phyloP scores from a whole-genome alignment of 2,329 filamentous ascomycete genomes.

The Colletotrichum musicola region DNA sequence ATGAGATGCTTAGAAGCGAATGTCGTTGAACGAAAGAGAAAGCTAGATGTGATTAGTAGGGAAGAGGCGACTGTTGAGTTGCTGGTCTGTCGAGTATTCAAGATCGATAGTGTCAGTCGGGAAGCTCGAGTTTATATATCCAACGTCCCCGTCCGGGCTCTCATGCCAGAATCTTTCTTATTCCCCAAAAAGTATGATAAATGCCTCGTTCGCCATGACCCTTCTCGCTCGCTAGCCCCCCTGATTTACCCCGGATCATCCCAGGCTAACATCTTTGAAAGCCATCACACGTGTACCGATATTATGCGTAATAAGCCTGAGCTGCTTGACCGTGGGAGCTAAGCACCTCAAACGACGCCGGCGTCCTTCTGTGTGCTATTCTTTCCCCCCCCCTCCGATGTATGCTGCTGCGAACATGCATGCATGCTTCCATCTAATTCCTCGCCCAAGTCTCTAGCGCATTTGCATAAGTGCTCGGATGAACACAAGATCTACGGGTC shows the following conservation, averaged over 20 bases:
- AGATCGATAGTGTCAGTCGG: slow-evolving; percentile 13
- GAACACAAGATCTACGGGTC: slow-evolving; percentile 22
- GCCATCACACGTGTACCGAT: slow-evolving; percentile 11
- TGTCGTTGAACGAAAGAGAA: slow-evolving; percentile 12
- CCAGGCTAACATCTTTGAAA: not conserved
- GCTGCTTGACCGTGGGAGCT: not conserved
- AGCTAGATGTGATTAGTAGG: slow-evolving; percentile 12
- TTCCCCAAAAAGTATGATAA: not conserved
- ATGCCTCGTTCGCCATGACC: slow-evolving; percentile 21
- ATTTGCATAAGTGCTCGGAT: slow-evolving; percentile 18
- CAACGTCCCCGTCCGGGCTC: not conserved
- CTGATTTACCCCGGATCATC: slow-evolving; percentile 36
- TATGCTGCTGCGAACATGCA: no score
- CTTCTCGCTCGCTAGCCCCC: slow-evolving; percentile 2
- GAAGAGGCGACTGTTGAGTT: slow-evolving; percentile 16
- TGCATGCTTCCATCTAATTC: not conserved
- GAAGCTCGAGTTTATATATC: slow-evolving; percentile 31
- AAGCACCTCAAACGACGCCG: slow-evolving; percentile 27
- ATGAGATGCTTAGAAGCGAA: not conserved
- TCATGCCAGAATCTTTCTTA: not conserved
- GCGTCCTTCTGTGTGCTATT: slow-evolving; percentile 16
- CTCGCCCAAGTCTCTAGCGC: not conserved
- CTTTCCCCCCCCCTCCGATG: not conserved
- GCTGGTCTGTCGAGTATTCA: not conserved
- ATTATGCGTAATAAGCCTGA: not conserved